Base-by-base conservation (phyloP, 73 alveolate genomes). In the Paramecium primaurelia region DNA sequence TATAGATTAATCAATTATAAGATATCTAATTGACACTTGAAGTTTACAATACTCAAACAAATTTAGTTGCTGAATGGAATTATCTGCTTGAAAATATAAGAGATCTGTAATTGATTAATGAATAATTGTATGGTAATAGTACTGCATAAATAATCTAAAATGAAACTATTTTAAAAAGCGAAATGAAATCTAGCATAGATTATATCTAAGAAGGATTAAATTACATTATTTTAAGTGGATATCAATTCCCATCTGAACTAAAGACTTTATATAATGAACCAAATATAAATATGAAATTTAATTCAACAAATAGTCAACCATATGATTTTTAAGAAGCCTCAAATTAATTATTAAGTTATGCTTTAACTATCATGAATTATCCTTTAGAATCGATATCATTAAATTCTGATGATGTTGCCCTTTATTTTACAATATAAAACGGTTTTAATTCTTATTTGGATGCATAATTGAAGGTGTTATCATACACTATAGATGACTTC, bases 311-410 rank as follows among this genome's bases (percentile, higher is more conserved):
- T 11, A 45, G 44, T 80, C 45, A 40, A 18, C 14, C 71, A 28
- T 28, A 18, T 25, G 73, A 80, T 80, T 80, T 45, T 80, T 26
- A 80, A 80, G 77, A 80, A 47, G 91, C 91, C 4, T 32, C 91
- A 38, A 32, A 34, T 32, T 26, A 80, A 80, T 40, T 80, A 64
- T 28, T 80, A 8, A 26, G 64, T 45, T 80, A 80, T 80, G 91
- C 77, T 20, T 25, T 40, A 20, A 32, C 47, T 26, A 80, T 80
- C 7, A 47, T 80, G 77, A 80, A 40, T 49, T 44, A 25, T 6
- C 44, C 37, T 49, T 25, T 44, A 10, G 26, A 40, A 10, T 25
- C 6, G 30, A 80, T 80, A 1, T 44, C 75, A 45, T 36, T 80
- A 26, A 32, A 9, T 20, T 32, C 64, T 26, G 58, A 49, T 26